A percentile compares a stretch with the other conserved stretches of the same genome.
Evolutionary conservation across 2,329 filamentous ascomycete species (phyloP).

Genomic region (Fusarium beomiforme): DNA sequence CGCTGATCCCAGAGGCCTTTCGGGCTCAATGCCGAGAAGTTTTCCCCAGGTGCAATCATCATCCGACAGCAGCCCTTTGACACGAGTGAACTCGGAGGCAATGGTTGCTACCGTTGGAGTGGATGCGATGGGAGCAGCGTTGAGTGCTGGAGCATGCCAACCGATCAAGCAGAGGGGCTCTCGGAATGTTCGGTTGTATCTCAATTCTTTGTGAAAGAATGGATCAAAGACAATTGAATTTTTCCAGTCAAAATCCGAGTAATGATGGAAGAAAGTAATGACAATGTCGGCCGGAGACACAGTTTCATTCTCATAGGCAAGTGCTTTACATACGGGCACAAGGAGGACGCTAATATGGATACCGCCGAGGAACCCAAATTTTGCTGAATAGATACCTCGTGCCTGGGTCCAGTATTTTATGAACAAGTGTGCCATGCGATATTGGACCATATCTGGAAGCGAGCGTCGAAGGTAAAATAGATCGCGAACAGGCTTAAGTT

Average conservation of each 20-base stretch:
- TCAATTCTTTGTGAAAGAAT: slow-evolving; percentile 62
- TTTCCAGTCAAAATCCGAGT: slow-evolving; percentile 69
- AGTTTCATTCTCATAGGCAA: slow-evolving; percentile 49
- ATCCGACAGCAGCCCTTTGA: slow-evolving; percentile 52
- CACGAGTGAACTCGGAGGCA: slow-evolving; percentile 60
- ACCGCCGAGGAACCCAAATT: slow-evolving; percentile 72
- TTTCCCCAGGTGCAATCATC: slow-evolving; percentile 54
- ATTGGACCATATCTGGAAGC: slow-evolving; percentile 67
- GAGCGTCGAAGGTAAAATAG: slow-evolving; percentile 68
- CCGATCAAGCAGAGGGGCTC: slow-evolving; percentile 73
- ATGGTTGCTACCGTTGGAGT: slow-evolving; percentile 62
- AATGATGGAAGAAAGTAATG: slow-evolving; percentile 70
- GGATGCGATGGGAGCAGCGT: slow-evolving; percentile 66
- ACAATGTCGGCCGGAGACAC: slow-evolving; percentile 63
- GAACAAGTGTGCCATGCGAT: slow-evolving; percentile 66
- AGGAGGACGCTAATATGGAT: slow-evolving; percentile 73
- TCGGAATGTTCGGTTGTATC: slow-evolving; percentile 63
- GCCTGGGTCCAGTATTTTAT: slow-evolving; percentile 71
- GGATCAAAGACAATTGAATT: slow-evolving; percentile 66
- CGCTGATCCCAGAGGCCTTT: neutral
- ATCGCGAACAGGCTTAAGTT: slow-evolving; percentile 72
- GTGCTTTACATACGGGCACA: slow-evolving; percentile 66
- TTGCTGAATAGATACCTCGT: slow-evolving; percentile 71
- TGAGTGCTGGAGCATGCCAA: slow-evolving; percentile 69
- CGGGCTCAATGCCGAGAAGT: slow-evolving; percentile 47